Evolutionary conservation across 2,329 filamentous ascomycete genomes (phyloP), one percentile per base, ranked within the genome.

Genomic region (Pseudogymnoascus sp.): DNA sequence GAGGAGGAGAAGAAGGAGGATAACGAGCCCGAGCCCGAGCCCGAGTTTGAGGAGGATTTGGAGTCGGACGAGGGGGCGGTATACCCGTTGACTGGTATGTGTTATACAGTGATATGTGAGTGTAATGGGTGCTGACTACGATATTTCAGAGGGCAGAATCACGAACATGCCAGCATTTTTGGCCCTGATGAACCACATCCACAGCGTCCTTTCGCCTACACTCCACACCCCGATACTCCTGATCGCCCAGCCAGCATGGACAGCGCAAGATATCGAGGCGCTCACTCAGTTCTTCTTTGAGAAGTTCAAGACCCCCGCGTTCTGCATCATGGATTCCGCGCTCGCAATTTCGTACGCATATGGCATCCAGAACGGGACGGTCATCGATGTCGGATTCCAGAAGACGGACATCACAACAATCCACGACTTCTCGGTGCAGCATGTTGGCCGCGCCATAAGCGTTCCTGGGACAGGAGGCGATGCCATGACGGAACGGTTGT

Each of bases 221-320:
- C 95, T 96, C 74, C 95, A 97, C 77, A 97, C 93, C 0, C 93
- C 95, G 1, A 91, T 99, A 67, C 82, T 97, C 74, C 85, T 99
- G 66, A 89, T 97, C 76, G 85, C 89, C 6, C 90, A 96, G 69
- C 93, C 95, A 3, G 88, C 87, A 69, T 99, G 95, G 93, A 92
- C 91, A 3, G 86, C 89, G 7, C 87, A 89, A 66, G 92, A 97
- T 75, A 88, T 88, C 73, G 93, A 97, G 76, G 84, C 84, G 40
- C 87, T 99, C 68, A 90, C 93, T 13, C 91, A 95, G 67, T 99
- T 96, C 79, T 86, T 97, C 67, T 99, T 99, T 72, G 95, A 99
- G 76, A 96, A 95, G 77, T 96, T 96, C 73, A 95, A 93, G 78
- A 95, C 91, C 0, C 95, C 95, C 0, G 92, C 91, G 0, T 89